Base-by-base conservation (phyloP, 805 yeast species). In the Candida odintsovae region DNA sequence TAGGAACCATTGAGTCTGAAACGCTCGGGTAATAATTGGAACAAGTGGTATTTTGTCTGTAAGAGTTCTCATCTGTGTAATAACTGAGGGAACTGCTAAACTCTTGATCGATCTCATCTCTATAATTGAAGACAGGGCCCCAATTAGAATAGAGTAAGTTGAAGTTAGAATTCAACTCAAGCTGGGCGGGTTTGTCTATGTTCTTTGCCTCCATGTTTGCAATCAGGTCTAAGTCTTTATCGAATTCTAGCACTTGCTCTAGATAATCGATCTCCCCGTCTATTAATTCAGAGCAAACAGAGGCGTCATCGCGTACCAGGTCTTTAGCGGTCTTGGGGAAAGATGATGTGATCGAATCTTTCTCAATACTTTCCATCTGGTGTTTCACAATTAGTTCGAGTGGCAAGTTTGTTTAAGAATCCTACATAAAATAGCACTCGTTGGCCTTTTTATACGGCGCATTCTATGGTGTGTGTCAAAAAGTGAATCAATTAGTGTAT, bases 151-250 rank as follows among this genome's bases (percentile, higher is more conserved):
- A 22, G 11, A 49, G 45, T 38, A 54, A 41, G 46, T 52, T 52
- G 43, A 52, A 49, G 43, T 47, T 50, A 12, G 56, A 52, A 41
- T 54, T 54, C 38, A 51, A 21, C 35, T 49, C 46, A 6, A 49
- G 20, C 4, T 16, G 20, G 12, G 18, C 20, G 20, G 20, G 7
- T 16, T 33, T 33, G 19, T 33, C 12, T 6, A 8, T 33, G 13
- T 33, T 33, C 12, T n/a, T n/a, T 18, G 11, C 36, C 20, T 33
- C 36, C 15, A 9, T 9, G 8, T 33, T 10, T 9, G n/a, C 36
- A 9, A 33, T 33, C 20, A 33, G 19, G 6, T 8, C 20, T 20
- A 33, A 20, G 5, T 16, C 36, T 4, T 16, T 16, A 16, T 10
- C 36, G 16, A 9, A 28, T 5, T 28, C 8, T 9, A 16, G 19